Base-by-base conservation (phyloP, 805 yeast species). In the Wickerhamomyces sydowiorum region DNA sequence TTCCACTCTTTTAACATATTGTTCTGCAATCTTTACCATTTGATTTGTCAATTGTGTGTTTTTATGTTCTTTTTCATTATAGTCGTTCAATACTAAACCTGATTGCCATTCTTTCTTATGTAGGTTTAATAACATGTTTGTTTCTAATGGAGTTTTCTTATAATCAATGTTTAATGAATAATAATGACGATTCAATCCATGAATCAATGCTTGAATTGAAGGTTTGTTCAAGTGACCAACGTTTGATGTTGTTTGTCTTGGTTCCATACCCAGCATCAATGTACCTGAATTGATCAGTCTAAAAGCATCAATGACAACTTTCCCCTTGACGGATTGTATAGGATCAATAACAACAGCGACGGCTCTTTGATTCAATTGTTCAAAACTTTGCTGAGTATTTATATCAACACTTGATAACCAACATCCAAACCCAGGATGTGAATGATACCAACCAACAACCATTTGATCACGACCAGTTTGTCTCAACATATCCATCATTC, bases 381-480 rank as follows among this genome's bases (percentile, higher is more conserved):
- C 99, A 60, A 93, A 93, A 28, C 96, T 87, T 62, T 91, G 96
- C 61, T 93, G 99, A 3, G 99, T 93, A 64, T 89, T 88, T 46
- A 93, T 95, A 75, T 93, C 99, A 23, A 93, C 98, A 23, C 90
- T 81, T 12, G 98, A 90, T 53, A 93, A 74, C 99, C 99, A 93
- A 71, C 99, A 93, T n/a, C 99, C 99, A 62, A 91, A 93, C 15
- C 99, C 99, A 5, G 99, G 99, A 67, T 93, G 99, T 13, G 98
- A 90, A 62, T 93, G 99, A 70, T 93, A 93, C 99, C 99, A 93
- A 27, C 99, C 99, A 38, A 93, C 99, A 41, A 93, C 99, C 87
- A 87, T 89, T 63, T 93, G 95, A 66, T 90, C 97, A 64, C 99
- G 77, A n/a, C 99, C 99, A 1, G 99, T 93, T 64, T 93, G 99